A percentile compares a stretch with the other conserved stretches of the same genome.
Conservation (phyloP, 805 yeast species). For the Candida awuae region DNA sequence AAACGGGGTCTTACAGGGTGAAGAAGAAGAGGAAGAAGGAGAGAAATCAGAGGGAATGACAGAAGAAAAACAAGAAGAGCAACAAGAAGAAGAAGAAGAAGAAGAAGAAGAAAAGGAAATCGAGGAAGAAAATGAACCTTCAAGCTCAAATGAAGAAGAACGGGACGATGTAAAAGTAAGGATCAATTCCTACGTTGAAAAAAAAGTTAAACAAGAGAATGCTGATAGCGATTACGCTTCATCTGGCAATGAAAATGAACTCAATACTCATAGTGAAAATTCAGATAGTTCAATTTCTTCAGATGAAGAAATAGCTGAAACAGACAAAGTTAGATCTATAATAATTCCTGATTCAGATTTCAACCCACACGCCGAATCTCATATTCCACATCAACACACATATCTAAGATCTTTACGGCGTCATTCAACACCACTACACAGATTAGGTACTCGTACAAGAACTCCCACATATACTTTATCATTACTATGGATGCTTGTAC, state of each 20-base stretch:
- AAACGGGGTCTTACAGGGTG: not conserved
- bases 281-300: too few species aligned
- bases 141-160: not conserved
- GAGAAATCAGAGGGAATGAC: too few species aligned
- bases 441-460: constrained; percentile 6
- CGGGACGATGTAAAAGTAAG: too few species aligned
- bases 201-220: constrained; percentile 3
- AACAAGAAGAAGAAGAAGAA: not conserved
- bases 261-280: not conserved
- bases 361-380: constrained; percentile 1
- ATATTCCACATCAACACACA: constrained; percentile 6
- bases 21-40: not conserved
- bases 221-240: not conserved
- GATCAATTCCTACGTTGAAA: too few species aligned
- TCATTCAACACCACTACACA: constrained; percentile 8
- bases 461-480: constrained; percentile 9
- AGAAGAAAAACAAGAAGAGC: too few species aligned
- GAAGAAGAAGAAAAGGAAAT: not conserved
- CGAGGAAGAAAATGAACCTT: not conserved
- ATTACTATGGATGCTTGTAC: constrained; percentile 7
- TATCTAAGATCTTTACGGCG: constrained; percentile 1
- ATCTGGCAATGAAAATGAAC: not conserved
- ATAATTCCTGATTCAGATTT: constrained; percentile 4
- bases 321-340: too few species aligned
- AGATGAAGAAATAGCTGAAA: too few species aligned